These are phyloP conservation scores for Nidularia pulvinata DNA, from an alignment of 768 basidiomycete genomes.

Conservation along the genomic window DNA sequence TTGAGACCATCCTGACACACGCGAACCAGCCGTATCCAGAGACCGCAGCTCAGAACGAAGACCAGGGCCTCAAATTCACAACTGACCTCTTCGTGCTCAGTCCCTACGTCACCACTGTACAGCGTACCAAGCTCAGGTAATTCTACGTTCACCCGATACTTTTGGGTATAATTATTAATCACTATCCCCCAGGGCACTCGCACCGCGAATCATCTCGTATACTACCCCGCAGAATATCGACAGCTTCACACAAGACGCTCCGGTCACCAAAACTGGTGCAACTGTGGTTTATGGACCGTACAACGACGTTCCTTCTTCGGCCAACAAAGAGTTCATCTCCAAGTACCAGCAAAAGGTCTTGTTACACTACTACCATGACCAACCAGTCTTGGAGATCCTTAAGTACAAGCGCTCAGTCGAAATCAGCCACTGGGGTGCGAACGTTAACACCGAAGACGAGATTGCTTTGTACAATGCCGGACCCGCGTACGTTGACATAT, in stretches of 20 bases:
- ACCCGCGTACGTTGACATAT: conserved; percentile 63
- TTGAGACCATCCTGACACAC: conserved; percentile 81
- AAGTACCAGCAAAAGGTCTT: conserved; percentile 63
- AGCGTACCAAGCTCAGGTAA: conserved; percentile 87
- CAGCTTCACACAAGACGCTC: conserved; percentile 56
- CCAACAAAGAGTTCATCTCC: conserved; percentile 52
- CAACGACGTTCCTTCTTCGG: conserved; percentile 68
- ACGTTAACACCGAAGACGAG: conserved; percentile 91
- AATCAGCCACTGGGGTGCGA: conserved; percentile 97
- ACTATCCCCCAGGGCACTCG: conserved; percentile 50
- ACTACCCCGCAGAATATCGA: conserved; percentile 65
- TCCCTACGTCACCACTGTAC: conserved; percentile 78
- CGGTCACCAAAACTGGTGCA: conserved; percentile 73
- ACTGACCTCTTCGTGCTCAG: conserved; percentile 82
- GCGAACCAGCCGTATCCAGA: conserved; percentile 77
- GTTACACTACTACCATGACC: conserved; percentile 83
- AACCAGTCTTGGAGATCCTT: conserved; percentile 77
- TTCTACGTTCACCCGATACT: background rate
- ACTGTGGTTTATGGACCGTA: conserved; percentile 91
- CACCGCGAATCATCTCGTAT: conserved; percentile 70
- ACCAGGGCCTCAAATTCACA: conserved; percentile 78
- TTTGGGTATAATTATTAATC: background rate
- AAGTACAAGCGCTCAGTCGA: conserved; percentile 79
- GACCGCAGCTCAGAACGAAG: conserved; percentile 70
- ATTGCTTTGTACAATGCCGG: conserved; percentile 88